Evolutionary conservation across 148 eudicot species (phyloP).

Genomic region (Rhododendron henanense): DNA sequence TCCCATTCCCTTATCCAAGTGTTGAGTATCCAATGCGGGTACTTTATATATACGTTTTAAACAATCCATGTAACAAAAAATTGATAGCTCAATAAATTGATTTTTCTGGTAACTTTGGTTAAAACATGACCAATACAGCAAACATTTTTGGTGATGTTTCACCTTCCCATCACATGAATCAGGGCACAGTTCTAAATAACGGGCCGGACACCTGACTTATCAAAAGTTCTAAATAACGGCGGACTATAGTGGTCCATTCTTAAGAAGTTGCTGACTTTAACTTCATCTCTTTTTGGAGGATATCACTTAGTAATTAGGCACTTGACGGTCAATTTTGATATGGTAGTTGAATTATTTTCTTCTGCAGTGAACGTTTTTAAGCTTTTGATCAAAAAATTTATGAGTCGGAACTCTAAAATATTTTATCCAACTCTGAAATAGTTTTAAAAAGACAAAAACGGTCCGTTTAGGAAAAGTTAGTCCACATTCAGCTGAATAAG

Average conservation of each 20-base stretch:
- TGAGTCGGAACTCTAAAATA: too few species aligned
- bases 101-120: neutral
- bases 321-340: too few species aligned
- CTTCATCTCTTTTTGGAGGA: neutral
- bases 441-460: neutral
- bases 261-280: neutral
- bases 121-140: neutral
- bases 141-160: neutral
- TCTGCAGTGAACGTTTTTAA: too few species aligned
- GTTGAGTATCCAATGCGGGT: neutral
- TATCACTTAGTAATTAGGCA: neutral
- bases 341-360: too few species aligned
- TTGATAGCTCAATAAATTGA: neutral
- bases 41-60: neutral
- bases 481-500: neutral
- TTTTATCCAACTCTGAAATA: neutral
- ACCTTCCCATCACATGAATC: neutral
- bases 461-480: too few species aligned
- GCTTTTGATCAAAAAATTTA: too few species aligned
- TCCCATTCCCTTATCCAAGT: too few species aligned
- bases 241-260: neutral
- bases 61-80: neutral
- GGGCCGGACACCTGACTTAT: too few species aligned
- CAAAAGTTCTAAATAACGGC: neutral
- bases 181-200: neutral